phyloP scores from a whole-genome alignment of 129 eudicot species.

The Mikania micrantha region DNA sequence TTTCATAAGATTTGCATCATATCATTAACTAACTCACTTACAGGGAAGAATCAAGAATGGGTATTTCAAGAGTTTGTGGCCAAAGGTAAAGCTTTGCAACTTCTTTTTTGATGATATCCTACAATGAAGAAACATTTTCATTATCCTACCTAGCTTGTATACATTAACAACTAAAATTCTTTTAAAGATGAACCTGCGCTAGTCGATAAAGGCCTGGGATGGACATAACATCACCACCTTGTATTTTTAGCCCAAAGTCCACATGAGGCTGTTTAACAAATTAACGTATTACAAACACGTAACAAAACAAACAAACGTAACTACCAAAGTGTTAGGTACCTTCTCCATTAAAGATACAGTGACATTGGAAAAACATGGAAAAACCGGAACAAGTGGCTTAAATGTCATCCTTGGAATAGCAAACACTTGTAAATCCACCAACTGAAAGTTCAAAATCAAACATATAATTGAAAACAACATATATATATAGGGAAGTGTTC shows the following conservation, averaged over 20 bases:
- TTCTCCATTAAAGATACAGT: slow-evolving; percentile 76
- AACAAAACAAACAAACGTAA: neutral
- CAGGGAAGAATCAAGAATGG: slow-evolving; percentile 80
- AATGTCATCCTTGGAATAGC: slow-evolving; percentile 57
- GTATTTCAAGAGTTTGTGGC: slow-evolving; percentile 71
- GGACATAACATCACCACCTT: slow-evolving; percentile 88
- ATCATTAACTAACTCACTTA: slow-evolving; percentile 41
- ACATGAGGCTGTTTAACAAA: slow-evolving; percentile 57
- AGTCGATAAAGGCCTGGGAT: slow-evolving; percentile 74
- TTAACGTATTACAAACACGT: neutral
- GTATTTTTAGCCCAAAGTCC: slow-evolving; percentile 74
- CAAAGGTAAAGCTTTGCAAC: no score
- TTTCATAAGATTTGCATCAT: neutral
- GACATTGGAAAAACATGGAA: slow-evolving; percentile 74
- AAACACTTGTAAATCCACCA: slow-evolving; percentile 84
- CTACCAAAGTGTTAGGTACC: slow-evolving; percentile 26
- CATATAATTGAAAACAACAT: neutral
- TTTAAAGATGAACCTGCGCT: slow-evolving; percentile 48
- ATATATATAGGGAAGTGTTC: no score
- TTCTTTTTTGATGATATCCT: slow-evolving; percentile 65
- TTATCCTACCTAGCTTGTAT: no score
- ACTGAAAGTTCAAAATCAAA: slow-evolving; percentile 34
- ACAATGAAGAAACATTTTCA: slow-evolving; percentile 14
- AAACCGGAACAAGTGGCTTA: slow-evolving; percentile 74
- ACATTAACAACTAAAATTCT: neutral